Base-by-base conservation (phyloP, 1,139 yeast genomes). In the Yamadazyma sp. region DNA sequence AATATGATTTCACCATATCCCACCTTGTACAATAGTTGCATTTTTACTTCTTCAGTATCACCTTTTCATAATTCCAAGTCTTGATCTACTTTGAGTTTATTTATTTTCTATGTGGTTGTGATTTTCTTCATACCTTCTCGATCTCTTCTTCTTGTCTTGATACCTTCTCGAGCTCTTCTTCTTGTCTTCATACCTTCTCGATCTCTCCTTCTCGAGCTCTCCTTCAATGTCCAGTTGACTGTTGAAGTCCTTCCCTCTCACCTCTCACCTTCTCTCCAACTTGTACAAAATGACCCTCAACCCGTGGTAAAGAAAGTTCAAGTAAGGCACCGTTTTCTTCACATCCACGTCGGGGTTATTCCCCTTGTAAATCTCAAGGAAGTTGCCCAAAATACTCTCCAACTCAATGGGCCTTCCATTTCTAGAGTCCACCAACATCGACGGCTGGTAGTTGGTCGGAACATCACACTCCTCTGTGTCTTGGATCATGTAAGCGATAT, bases 351-450 rank as follows among this genome's bases (percentile, higher is more conserved):
- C 42, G n/a, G 37, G 28, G 10, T 40, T 38, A 33, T 45, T 39
- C 6, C 37, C 26, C 22, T 42, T 40, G 37, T 38, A 40, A 27
- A 45, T 43, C 11, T 37, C 39, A 22, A 60, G 40, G 27, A 59
- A 48, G 38, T 59, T 61, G 3, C 62, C 65, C 41, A 60, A 48
- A 25, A 61, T 61, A 28, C 57, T 55, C 38, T 66, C 69, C 37
- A 63, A 52, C 42, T 66, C 72, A 37, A 64, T 58, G 22, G 53
- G 54, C 36, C 66, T 58, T 8, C 53, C 50, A 29, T 62, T 56
- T 33, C 63, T 48, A 10, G 53, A 49, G 44, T 65, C 72, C 9
- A 66, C 69, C 42, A 64, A 53, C 72, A 66, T 66, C 9, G 69
- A 63, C 1, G 71, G 71, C 35, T 50, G 52, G 42, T 59, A 60